Conservation (phyloP, 1,284 basidiomycete genomes). For the Rhodotorula sp. region DNA sequence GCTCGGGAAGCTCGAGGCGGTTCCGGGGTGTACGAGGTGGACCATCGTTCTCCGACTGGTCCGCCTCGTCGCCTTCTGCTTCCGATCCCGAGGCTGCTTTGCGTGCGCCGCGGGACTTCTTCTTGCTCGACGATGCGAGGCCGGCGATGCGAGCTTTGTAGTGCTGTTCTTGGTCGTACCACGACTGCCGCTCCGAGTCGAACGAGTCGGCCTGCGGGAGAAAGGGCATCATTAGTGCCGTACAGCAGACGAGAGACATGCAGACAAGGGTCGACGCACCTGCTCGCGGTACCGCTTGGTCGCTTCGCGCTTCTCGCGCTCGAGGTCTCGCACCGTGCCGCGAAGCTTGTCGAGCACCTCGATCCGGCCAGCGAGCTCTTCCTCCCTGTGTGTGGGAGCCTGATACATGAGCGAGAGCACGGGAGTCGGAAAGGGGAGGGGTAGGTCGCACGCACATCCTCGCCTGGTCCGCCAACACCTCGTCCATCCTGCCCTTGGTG, state of each 20-base stretch:
- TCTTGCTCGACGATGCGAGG: neutral
- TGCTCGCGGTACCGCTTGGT: constrained; percentile 42
- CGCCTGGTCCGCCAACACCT: constrained; percentile 24
- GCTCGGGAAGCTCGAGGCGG: neutral
- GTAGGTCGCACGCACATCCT: constrained; percentile 22
- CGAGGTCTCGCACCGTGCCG: constrained; percentile 32
- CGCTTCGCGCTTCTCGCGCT: constrained; percentile 37
- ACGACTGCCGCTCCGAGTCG: constrained; percentile 42
- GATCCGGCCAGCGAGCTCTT: constrained; percentile 39
- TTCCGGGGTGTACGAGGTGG: neutral
- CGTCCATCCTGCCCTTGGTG: constrained; percentile 7
- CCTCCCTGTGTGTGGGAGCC: constrained; percentile 30
- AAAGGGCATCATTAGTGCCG: neutral
- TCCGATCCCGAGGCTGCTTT: neutral
- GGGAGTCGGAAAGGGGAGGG: neutral
- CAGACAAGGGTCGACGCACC: constrained; percentile 11
- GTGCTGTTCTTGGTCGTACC: constrained; percentile 42
- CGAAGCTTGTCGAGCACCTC: constrained; percentile 39
- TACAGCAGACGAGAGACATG: neutral
- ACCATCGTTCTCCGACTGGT: neutral
- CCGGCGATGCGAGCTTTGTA: constrained; percentile 35
- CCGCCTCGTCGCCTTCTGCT: neutral
- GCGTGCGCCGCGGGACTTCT: neutral
- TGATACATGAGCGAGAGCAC: neutral
- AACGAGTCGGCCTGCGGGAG: constrained; percentile 39